Evolutionary conservation across 768 basidiomycete genomes (phyloP).

Genomic region (Leucocoprinus sp.): DNA sequence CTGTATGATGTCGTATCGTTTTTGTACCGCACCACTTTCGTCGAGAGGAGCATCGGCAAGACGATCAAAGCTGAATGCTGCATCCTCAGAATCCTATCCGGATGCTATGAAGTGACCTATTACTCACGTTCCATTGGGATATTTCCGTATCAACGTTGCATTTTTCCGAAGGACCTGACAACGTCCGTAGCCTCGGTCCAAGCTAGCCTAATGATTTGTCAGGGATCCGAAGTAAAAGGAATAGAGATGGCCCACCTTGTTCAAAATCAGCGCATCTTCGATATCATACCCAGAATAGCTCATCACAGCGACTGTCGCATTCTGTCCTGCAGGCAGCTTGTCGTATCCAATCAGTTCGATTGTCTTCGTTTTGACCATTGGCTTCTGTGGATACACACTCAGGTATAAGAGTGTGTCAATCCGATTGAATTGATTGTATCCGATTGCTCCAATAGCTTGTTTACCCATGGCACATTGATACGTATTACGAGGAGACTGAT

Average conservation of each 20-base stretch:
- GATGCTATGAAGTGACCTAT: background rate
- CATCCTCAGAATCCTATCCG: conserved; percentile 9
- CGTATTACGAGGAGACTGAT: conserved; percentile 97
- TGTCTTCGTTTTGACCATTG: conserved; percentile 99
- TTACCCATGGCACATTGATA: conserved; percentile 99
- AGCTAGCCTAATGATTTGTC: conserved; percentile 55
- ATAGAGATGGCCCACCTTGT: conserved; percentile 48
- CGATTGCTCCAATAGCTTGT: conserved; percentile 98
- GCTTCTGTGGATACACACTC: conserved; percentile 96
- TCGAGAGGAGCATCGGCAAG: conserved; percentile 87
- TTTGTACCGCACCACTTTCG: conserved; percentile 69
- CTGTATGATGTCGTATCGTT: conserved; percentile 88
- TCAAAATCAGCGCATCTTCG: conserved; percentile 95
- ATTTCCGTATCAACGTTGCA: conserved; percentile 87
- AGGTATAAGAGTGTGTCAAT: conserved; percentile 98
- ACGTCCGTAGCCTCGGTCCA: conserved; percentile 95
- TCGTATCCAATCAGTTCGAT: conserved; percentile 97
- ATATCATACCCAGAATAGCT: conserved; percentile 99
- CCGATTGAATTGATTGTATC: conserved; percentile 93
- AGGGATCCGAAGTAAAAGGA: background rate
- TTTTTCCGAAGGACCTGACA: conserved; percentile 98
- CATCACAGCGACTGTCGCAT: conserved; percentile 98
- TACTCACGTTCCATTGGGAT: conserved; percentile 93
- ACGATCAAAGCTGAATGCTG: conserved; percentile 68
- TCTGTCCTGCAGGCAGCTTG: conserved; percentile 93